A percentile compares a stretch with the other conserved stretches of the same genome.
Evolutionary conservation across 352 stramenopile species (phyloP).

Genomic region (Pythium scleroteichum): DNA sequence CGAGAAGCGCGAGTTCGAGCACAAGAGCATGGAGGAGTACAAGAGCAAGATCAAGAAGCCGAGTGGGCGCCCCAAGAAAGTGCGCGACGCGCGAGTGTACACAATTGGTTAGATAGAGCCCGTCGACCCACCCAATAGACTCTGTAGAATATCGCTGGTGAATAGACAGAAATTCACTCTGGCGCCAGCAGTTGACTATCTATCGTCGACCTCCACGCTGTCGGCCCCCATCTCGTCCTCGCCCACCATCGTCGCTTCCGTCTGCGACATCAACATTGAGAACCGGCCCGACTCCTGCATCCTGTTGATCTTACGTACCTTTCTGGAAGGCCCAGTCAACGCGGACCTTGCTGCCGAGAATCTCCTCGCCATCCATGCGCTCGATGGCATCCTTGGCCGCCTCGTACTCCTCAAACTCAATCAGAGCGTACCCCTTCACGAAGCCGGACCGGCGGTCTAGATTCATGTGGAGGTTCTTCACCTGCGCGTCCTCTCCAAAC

Average conservation of each 20-base stretch:
- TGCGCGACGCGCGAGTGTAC: constrained; percentile 74
- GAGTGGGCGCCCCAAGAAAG: constrained; percentile 69
- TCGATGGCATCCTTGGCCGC: constrained; percentile 90
- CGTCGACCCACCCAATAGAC: neutral
- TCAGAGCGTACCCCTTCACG: constrained; percentile 95
- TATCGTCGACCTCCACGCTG: constrained; percentile 53
- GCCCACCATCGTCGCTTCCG: constrained; percentile 9
- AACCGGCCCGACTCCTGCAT: neutral
- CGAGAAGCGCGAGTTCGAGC: constrained; percentile 69
- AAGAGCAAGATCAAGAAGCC: constrained; percentile 88
- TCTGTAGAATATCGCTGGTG: neutral
- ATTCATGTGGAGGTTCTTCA: constrained; percentile 97
- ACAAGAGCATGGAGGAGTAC: constrained; percentile 79
- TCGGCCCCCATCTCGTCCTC: constrained; percentile 34
- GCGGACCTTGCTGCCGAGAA: constrained; percentile 89
- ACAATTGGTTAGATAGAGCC: constrained; percentile 46
- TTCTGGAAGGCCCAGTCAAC: constrained; percentile 95
- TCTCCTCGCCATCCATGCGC: constrained; percentile 91
- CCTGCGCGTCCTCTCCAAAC: constrained; percentile 94
- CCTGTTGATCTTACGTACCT: constrained; percentile 28
- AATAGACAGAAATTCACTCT: too few species aligned
- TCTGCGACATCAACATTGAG: constrained; percentile 5
- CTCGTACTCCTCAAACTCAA: constrained; percentile 93
- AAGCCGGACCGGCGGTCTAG: constrained; percentile 95
- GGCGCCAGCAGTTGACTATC: constrained; percentile 8